Percentiles rank a stretch among this genome's conserved stretches.
Evolutionary conservation across 2,329 filamentous ascomycete genomes (phyloP).

Genomic region (Ophiostoma quercus): DNA sequence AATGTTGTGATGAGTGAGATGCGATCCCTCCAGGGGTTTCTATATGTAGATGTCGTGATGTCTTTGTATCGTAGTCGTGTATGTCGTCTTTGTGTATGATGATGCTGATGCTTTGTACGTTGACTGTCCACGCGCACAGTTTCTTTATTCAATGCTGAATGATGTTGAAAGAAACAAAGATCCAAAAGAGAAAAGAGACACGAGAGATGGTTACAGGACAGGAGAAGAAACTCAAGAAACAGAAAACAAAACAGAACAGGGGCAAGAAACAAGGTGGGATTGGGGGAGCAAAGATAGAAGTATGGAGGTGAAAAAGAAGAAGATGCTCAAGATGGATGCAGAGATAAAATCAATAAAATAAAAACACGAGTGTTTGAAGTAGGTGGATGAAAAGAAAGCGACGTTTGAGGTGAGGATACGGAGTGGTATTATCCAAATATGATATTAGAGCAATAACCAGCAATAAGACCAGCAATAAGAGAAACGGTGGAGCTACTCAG

Average conservation of each 20-base stretch:
- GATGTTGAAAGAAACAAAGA: conserved; percentile 12
- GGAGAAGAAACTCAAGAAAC: not conserved
- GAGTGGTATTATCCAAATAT: not conserved
- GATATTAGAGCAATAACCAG: not conserved
- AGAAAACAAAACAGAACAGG: conserved; percentile 10
- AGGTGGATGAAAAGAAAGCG: conserved; percentile 11
- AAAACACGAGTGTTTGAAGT: conserved; percentile 12
- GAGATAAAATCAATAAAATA: conserved; percentile 5
- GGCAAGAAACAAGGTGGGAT: conserved; percentile 9
- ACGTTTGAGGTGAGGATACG: conserved; percentile 11
- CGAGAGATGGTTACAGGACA: conserved; percentile 2
- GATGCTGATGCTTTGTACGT: not conserved
- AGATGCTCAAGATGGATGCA: not conserved
- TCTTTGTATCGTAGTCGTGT: too few relatives aligned
- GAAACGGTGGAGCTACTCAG: not conserved
- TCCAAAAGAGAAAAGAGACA: conserved; percentile 13
- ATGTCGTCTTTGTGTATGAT: not conserved
- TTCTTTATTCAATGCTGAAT: conserved; percentile 5
- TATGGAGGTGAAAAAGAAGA: not conserved
- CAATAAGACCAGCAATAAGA: not conserved
- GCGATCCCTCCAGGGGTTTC: not conserved
- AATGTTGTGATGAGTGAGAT: not conserved
- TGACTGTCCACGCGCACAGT: not conserved
- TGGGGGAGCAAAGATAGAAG: not conserved
- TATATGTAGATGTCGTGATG: not conserved